phyloP scores from a whole-genome alignment of 495 filamentous ascomycete genomes.

The Xylaria telfairii region DNA sequence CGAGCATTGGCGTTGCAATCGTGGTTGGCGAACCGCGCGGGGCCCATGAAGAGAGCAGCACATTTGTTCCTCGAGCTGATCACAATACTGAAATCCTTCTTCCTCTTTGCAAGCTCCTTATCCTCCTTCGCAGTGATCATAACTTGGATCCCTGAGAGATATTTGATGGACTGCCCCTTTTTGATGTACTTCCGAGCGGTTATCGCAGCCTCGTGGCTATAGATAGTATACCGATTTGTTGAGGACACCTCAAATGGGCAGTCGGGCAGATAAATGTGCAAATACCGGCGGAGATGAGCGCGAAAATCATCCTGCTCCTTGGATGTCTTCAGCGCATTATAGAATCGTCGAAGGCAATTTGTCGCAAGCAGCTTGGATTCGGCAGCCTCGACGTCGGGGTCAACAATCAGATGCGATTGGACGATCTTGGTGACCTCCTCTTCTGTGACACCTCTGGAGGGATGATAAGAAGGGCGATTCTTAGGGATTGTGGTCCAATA shows the following conservation, averaged over 20 bases:
- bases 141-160: constrained; percentile 86
- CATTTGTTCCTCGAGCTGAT: constrained; percentile 89
- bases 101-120: constrained; percentile 72
- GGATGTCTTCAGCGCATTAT: constrained; percentile 66
- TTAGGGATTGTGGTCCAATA: constrained; percentile 97
- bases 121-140: constrained; percentile 90
- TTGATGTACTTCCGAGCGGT: constrained; percentile 80
- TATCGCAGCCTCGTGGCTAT: constrained; percentile 82
- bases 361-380: constrained; percentile 75
- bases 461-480: constrained; percentile 85
- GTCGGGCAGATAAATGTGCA: constrained; percentile 90
- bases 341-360: constrained; percentile 74
- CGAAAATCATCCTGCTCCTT: constrained; percentile 88
- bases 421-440: constrained; percentile 82
- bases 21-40: constrained; percentile 95
- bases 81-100: constrained; percentile 95
- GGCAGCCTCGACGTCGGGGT: constrained; percentile 71
- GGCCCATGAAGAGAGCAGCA: constrained; percentile 89
- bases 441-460: constrained; percentile 79
- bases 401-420: constrained; percentile 74
- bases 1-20: constrained; percentile 93
- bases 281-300: constrained; percentile 86
- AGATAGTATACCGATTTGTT: constrained; percentile 95
- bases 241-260: constrained; percentile 93
- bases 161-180: constrained; percentile 85